Evolutionary conservation across 2,329 filamentous ascomycete genomes (phyloP).

Genomic region (Ploettnerulaceae sp.): DNA sequence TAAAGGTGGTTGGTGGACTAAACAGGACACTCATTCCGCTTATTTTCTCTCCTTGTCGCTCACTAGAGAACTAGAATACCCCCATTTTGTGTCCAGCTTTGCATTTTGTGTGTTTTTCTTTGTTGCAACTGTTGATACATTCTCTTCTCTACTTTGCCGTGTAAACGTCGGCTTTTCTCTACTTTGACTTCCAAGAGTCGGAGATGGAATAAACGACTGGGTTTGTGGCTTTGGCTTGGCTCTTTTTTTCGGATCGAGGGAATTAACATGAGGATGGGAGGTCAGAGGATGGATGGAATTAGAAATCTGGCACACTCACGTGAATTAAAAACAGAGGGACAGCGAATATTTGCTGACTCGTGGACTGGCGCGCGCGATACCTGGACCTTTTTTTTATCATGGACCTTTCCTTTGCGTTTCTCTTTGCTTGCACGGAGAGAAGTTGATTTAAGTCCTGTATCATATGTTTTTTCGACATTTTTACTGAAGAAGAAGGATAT

Average conservation of each 20-base stretch:
- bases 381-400: too few species aligned
- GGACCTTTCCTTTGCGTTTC: too few species aligned
- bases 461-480: too few species aligned
- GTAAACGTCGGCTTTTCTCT: neutral
- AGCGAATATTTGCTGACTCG: slow-evolving; percentile 1
- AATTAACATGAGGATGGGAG: neutral
- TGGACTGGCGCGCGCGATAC: too few species aligned
- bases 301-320: slow-evolving; percentile 14
- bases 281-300: slow-evolving; percentile 9
- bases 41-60: slow-evolving; percentile 15
- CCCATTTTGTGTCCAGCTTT: slow-evolving; percentile 12
- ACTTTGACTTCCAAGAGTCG: neutral
- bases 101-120: slow-evolving; percentile 11
- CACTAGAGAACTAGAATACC: slow-evolving; percentile 25
- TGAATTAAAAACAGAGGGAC: slow-evolving; percentile 8
- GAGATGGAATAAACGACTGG: neutral
- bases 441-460: too few species aligned
- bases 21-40: slow-evolving; percentile 25
- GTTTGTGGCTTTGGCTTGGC: slow-evolving; percentile 3
- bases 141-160: slow-evolving; percentile 14
- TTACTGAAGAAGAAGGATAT: too few species aligned
- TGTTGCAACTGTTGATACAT: slow-evolving; percentile 17
- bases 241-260: neutral
- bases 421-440: too few species aligned
- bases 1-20: slow-evolving; percentile 18